These are phyloP conservation scores for Curvularia eragrostidis DNA, from an alignment of 2,329 filamentous ascomycete species.

Conservation along the genomic window DNA sequence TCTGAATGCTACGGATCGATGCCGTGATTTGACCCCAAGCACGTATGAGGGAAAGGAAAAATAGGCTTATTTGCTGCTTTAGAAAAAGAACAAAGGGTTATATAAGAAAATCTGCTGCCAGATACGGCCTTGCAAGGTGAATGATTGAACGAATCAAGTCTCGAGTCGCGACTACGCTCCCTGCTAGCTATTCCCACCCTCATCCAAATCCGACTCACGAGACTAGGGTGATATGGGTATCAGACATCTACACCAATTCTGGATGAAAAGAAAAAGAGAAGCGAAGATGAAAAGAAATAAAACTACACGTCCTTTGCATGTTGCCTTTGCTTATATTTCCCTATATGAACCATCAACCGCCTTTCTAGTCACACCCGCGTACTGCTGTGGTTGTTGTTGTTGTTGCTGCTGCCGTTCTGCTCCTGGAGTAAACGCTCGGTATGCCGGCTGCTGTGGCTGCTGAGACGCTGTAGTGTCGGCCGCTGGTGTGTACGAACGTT, in stretches of 20 bases:
- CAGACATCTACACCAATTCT: neutral
- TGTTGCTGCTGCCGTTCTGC: conserved; percentile 2
- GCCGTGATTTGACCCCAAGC: neutral
- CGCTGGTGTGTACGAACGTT: conserved; percentile 11
- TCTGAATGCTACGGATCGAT: too few relatives aligned
- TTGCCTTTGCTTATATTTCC: conserved; percentile 7
- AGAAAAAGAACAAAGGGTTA: too few relatives aligned
- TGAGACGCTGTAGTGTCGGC: neutral
- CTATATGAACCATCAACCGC: conserved; percentile 8
- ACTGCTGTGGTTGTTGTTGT: conserved; percentile 5
- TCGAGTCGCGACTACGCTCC: neutral
- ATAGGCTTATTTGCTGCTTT: too few relatives aligned
- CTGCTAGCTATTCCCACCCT: neutral
- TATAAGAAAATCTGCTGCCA: neutral
- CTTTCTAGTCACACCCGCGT: conserved; percentile 2
- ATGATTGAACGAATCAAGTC: neutral
- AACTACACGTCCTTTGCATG: neutral
- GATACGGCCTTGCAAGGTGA: neutral
- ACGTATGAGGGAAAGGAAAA: neutral
- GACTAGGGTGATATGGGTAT: neutral
- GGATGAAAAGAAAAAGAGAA: neutral
- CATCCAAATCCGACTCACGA: neutral
- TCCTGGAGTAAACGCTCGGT: conserved; percentile 14
- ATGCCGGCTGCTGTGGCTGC: neutral
- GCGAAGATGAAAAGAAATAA: neutral